Evolutionary conservation across 2,329 filamentous ascomycete genomes (phyloP), one percentile per base, ranked within the genome.

Genomic region (Fonsecaea erecta): DNA sequence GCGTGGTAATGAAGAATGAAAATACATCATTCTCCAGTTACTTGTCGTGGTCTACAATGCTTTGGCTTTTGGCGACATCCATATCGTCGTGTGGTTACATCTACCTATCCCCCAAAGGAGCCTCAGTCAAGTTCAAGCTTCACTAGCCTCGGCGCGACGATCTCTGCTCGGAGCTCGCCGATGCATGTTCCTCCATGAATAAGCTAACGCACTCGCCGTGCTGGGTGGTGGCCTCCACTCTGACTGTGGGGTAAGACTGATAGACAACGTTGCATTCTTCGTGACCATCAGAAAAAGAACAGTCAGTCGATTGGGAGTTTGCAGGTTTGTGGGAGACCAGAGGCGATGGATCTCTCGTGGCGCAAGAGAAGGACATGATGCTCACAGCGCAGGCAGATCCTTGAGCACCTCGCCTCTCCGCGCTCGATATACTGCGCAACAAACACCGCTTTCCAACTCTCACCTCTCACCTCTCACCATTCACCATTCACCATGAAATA

Each of bases 401-500:
- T 9, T 46, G n/a, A 46, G 16, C 16, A n/a, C 35, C 35, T 16
- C 35, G 35, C 16, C 8, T n/a, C 43, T 16, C 26, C 37, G 43
- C 12, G 43, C 12, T 14, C 18, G 43, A 48, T 24, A 48, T 26
- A 11, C 21, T 2, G 8, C 43, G 1, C 43, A 48, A 24, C 37
- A 43, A 18, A 43, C 54, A 18, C 2, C 34, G 7, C 43, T 1
- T 16, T 14, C 21, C 48, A 9, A n/a, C n/a, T n/a, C n/a, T n/a
- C n/a, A n/a, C n/a, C n/a, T n/a, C n/a, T 28, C 34, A 16, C 21
- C 21, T 30, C 52, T 53, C 18, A 7, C 14, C 14, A 8, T 4
- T 32, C 58, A n/a, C n/a, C n/a, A n/a, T n/a, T 9, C 54, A 56
- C 34, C 28, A 61, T 63, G 60, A 52, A 63, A 34, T 67, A 67